These are phyloP conservation scores for Lachnellula arida DNA, from an alignment of 2,329 filamentous ascomycete genomes.

Conservation along the genomic window DNA sequence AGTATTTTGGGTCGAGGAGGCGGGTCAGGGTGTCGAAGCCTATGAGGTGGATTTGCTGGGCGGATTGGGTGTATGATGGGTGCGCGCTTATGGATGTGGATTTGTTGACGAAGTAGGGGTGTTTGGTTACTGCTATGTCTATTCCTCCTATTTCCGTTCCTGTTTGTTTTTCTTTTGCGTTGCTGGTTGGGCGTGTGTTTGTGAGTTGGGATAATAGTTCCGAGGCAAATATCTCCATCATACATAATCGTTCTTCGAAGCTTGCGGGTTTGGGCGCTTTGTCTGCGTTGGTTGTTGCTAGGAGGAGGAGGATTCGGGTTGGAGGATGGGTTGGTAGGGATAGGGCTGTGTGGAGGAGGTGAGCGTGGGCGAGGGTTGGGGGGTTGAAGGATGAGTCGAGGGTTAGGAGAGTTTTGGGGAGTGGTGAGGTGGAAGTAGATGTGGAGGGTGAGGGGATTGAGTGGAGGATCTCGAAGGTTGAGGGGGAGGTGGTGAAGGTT, in stretches of 20 bases:
- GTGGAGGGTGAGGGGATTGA: conserved; percentile 11
- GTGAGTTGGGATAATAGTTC: conserved; percentile 43
- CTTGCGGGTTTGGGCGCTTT: conserved; percentile 62
- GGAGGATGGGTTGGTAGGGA: conserved; percentile 10
- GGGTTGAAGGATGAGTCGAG: conserved; percentile 68
- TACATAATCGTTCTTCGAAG: conserved; percentile 61
- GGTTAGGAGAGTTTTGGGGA: conserved; percentile 44
- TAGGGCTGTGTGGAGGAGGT: conserved; percentile 51
- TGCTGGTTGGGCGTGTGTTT: background rate
- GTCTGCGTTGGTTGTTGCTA: conserved; percentile 62
- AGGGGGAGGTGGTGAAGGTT: conserved; percentile 24
- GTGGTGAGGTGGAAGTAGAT: conserved; percentile 8
- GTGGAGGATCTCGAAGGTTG: conserved; percentile 26
- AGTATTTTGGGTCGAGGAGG: conserved; percentile 70
- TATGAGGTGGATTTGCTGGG: conserved; percentile 61
- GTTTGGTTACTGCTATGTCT: conserved; percentile 66
- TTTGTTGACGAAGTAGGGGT: conserved; percentile 73
- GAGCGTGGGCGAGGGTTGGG: conserved; percentile 56
- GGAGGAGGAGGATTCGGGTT: conserved; percentile 50
- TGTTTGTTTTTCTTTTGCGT: too few species aligned
- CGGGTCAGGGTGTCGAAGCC: conserved; percentile 74
- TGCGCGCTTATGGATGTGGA: conserved; percentile 58
- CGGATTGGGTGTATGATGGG: too few species aligned
- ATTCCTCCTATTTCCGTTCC: conserved; percentile 15
- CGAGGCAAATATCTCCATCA: conserved; percentile 66